Percentiles rank a stretch among this genome's conserved stretches.
phyloP scores from a whole-genome alignment of 2,329 filamentous ascomycete genomes.

The Botrytis byssoidea region DNA sequence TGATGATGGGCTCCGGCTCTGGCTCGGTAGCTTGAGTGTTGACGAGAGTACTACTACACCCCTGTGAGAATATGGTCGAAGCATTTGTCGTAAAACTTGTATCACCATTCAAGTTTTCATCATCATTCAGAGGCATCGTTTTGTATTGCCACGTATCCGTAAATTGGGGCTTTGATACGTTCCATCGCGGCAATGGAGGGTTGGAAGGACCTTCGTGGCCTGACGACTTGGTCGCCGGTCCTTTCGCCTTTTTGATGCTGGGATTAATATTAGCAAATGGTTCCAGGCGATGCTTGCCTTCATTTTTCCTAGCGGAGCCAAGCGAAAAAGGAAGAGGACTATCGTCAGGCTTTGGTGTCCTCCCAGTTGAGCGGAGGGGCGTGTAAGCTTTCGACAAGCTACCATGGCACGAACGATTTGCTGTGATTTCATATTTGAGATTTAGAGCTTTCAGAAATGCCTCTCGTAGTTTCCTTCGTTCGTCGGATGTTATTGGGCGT shows the following conservation, averaged over 20 bases:
- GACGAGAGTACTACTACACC: neutral
- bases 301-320: neutral
- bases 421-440: neutral
- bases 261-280: neutral
- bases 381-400: neutral
- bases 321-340: neutral
- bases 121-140: neutral
- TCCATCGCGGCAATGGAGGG: neutral
- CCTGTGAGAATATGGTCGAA: slow-evolving; percentile 27
- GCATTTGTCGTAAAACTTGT: slow-evolving; percentile 30
- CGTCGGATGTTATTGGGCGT: slow-evolving; percentile 18
- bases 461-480: slow-evolving; percentile 21
- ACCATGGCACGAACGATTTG: neutral
- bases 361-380: neutral
- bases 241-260: slow-evolving; percentile 1
- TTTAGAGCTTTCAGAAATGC: slow-evolving; percentile 19
- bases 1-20: slow-evolving; percentile 6
- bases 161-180: neutral
- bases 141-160: neutral
- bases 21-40: slow-evolving; percentile 25
- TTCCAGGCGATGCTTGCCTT: slow-evolving; percentile 8
- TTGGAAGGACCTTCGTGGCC: neutral
- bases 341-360: neutral
- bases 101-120: slow-evolving; percentile 10
- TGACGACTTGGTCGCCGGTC: neutral